Evolutionary conservation across 2,329 filamentous ascomycete genomes (phyloP).

Genomic region (Trichoderma sp.): DNA sequence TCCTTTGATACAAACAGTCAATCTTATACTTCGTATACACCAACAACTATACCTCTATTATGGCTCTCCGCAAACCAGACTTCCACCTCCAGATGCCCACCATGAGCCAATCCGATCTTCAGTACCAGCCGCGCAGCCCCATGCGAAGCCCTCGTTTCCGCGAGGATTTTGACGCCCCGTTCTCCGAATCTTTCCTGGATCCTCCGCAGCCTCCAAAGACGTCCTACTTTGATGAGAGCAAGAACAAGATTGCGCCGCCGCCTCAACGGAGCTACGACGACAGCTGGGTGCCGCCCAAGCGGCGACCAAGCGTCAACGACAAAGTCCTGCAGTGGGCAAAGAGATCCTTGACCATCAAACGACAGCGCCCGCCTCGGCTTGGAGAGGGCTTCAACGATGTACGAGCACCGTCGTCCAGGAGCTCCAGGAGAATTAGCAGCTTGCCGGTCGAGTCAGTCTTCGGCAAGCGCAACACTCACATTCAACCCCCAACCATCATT

Average conservation of each 20-base stretch:
- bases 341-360: slow-evolving; percentile 32
- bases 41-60: neutral
- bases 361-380: slow-evolving; percentile 26
- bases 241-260: slow-evolving; percentile 28
- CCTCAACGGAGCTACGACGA: slow-evolving; percentile 23
- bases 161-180: slow-evolving; percentile 41
- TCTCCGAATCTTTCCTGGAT: slow-evolving; percentile 37
- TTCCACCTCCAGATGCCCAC: slow-evolving; percentile 30
- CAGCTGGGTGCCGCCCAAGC: slow-evolving; percentile 29
- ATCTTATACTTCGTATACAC: neutral
- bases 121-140: slow-evolving; percentile 18
- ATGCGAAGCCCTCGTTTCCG: slow-evolving; percentile 36
- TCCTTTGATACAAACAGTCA: neutral
- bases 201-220: slow-evolving; percentile 33
- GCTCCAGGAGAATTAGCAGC: neutral
- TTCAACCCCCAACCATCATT: slow-evolving; percentile 21
- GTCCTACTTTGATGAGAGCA: slow-evolving; percentile 29
- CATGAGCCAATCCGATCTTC: slow-evolving; percentile 22
- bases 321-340: slow-evolving; percentile 36
- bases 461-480: slow-evolving; percentile 6
- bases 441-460: neutral
- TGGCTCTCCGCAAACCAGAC: slow-evolving; percentile 31
- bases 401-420: slow-evolving; percentile 7
- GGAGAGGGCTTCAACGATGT: slow-evolving; percentile 26
- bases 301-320: slow-evolving; percentile 34